Conservation (phyloP, 495 filamentous ascomycete genomes). For the Viridothelium virens region DNA sequence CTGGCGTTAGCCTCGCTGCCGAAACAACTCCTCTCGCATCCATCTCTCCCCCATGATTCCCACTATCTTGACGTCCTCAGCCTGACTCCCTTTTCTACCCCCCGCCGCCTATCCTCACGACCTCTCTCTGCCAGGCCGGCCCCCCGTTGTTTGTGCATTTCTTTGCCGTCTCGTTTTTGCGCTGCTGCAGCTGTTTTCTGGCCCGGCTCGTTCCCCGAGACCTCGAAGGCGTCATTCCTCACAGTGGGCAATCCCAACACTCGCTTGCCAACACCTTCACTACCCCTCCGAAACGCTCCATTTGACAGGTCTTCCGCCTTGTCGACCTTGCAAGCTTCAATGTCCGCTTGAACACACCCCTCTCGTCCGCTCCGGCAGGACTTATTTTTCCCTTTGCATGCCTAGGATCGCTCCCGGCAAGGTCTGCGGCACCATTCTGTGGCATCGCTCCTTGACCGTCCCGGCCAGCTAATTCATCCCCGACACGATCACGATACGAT, state of each 20-base stretch:
- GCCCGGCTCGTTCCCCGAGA: neutral
- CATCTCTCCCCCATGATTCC: constrained; percentile 10
- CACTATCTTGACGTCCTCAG: neutral
- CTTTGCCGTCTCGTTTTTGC: constrained; percentile 4
- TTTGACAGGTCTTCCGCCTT: constrained; percentile 1
- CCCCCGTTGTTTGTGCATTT: constrained; percentile 7
- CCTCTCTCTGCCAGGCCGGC: constrained; percentile 3
- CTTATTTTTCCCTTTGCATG: constrained; percentile 12
- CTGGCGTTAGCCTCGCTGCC: constrained; percentile 8
- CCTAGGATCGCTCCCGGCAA: constrained; percentile 2
- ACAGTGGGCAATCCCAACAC: neutral
- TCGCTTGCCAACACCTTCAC: constrained; percentile 5
- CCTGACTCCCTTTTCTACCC: constrained; percentile 6
- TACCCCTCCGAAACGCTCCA: neutral
- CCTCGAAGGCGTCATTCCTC: constrained; percentile 7
- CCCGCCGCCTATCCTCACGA: neutral
- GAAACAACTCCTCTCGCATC: constrained; percentile 8
- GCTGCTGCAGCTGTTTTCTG: constrained; percentile 10
- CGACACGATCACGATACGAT: constrained; percentile 9
- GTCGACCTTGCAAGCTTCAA: constrained; percentile 6
- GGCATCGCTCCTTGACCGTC: constrained; percentile 4
- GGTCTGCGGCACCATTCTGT: neutral
- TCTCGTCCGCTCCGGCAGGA: constrained; percentile 10
- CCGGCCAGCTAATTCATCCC: constrained; percentile 2
- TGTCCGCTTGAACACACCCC: neutral